These are phyloP conservation scores for Trichoderma sp. DNA, from an alignment of 2,329 filamentous ascomycete genomes.

Conservation along the genomic window DNA sequence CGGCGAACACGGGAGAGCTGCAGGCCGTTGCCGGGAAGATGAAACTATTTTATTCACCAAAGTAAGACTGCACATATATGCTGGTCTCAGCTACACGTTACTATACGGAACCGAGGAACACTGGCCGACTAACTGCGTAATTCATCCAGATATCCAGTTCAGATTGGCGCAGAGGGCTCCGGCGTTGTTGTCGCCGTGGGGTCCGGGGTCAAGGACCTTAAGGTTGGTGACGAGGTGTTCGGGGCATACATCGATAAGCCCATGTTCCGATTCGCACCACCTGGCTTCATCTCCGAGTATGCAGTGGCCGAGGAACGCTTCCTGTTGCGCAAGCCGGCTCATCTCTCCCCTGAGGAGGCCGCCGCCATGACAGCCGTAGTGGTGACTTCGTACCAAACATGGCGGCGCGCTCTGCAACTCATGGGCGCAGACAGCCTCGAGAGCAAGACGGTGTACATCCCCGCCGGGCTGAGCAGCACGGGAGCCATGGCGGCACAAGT, in stretches of 20 bases:
- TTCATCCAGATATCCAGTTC: constrained; percentile 24
- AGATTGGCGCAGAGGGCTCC: constrained; percentile 32
- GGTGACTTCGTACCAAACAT: constrained; percentile 44
- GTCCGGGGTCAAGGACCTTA: constrained; percentile 27
- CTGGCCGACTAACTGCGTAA: constrained; percentile 11
- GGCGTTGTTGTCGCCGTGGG: constrained; percentile 36
- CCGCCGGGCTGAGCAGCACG: constrained; percentile 48
- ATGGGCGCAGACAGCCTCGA: constrained; percentile 39
- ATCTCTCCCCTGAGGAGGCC: constrained; percentile 36
- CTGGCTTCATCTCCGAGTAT: constrained; percentile 43
- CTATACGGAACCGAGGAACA: not conserved
- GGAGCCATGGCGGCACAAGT: constrained; percentile 48
- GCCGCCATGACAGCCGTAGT: constrained; percentile 37
- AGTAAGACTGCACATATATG: not conserved
- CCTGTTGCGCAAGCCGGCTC: constrained; percentile 34
- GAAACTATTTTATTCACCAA: not conserved
- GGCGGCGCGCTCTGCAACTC: constrained; percentile 39
- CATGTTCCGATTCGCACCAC: constrained; percentile 26
- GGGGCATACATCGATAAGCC: constrained; percentile 39
- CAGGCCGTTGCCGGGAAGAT: constrained; percentile 21
- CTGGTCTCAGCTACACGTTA: not conserved
- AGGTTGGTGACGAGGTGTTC: constrained; percentile 40
- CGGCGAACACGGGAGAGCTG: constrained; percentile 37
- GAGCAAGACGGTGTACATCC: constrained; percentile 51
- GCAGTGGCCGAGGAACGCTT: constrained; percentile 35